These are phyloP conservation scores for Hymenoscyphus albidus DNA, from an alignment of 2,329 filamentous ascomycete species.

Conservation along the genomic window DNA sequence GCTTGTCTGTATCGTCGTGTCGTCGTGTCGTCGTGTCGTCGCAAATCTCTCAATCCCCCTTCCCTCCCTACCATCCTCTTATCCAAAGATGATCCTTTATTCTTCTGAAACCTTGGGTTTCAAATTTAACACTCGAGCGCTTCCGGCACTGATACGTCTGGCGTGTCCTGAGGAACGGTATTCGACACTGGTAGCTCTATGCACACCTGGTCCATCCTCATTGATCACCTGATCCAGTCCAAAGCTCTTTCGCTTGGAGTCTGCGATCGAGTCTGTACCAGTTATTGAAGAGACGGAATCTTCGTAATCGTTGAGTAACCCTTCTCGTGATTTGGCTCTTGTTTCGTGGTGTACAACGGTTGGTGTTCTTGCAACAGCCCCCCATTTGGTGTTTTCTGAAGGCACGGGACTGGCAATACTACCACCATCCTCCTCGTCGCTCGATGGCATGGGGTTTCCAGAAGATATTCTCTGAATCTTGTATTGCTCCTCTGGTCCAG, in stretches of 20 bases:
- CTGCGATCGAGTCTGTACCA: slow-evolving; percentile 30
- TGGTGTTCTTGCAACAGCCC: slow-evolving; percentile 44
- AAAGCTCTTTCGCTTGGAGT: slow-evolving; percentile 32
- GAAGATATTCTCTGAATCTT: slow-evolving; percentile 40
- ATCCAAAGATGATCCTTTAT: slow-evolving; percentile 37
- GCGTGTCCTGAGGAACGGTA: slow-evolving; percentile 54
- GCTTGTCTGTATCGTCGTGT: slow-evolving; percentile 29
- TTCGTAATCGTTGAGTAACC: slow-evolving; percentile 39
- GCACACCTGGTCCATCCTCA: slow-evolving; percentile 37
- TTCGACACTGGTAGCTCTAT: slow-evolving; percentile 69
- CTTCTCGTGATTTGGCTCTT: slow-evolving; percentile 56
- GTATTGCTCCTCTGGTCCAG: slow-evolving; percentile 34
- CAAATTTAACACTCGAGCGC: slow-evolving; percentile 69
- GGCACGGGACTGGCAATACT: slow-evolving; percentile 30
- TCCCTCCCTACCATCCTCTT: slow-evolving; percentile 13
- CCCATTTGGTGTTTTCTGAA: slow-evolving; percentile 33
- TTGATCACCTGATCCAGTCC: slow-evolving; percentile 18
- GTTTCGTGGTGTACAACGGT: slow-evolving; percentile 61
- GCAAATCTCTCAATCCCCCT: slow-evolving; percentile 12
- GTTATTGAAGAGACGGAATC: slow-evolving; percentile 22
- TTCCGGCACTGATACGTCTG: slow-evolving; percentile 72
- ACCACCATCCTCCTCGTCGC: slow-evolving; percentile 55
- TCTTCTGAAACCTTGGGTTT: slow-evolving; percentile 53
- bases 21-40: slow-evolving; percentile 22
- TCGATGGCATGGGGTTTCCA: slow-evolving; percentile 49